Conservation (phyloP, 371 early-diverging fungal genomes). For the Rhizomucor miehei region DNA sequence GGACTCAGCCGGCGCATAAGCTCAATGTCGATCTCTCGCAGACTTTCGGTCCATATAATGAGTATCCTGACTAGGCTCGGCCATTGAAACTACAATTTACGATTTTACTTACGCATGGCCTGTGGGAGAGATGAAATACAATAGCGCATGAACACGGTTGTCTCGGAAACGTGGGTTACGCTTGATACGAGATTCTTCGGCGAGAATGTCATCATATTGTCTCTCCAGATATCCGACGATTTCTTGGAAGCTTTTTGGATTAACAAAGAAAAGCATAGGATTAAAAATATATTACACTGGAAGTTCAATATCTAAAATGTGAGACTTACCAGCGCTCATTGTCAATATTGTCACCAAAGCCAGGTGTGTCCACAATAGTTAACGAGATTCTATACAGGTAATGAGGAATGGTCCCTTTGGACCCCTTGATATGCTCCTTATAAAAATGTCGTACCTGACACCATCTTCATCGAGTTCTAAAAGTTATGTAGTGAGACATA, state of each 20-base stretch:
- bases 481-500: neutral
- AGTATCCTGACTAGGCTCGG: no score
- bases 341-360: slow-evolving; percentile 94
- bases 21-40: slow-evolving; percentile 97
- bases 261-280: no score
- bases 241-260: slow-evolving; percentile 65
- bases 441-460: slow-evolving; percentile 48
- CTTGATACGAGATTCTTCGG: slow-evolving; percentile 92
- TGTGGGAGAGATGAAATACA: slow-evolving; percentile 97
- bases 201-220: slow-evolving; percentile 94
- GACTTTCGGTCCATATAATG: slow-evolving; percentile 41
- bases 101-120: slow-evolving; percentile 77
- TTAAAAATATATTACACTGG: no score
- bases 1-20: slow-evolving; percentile 91
- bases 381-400: slow-evolving; percentile 53
- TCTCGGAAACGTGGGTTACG: slow-evolving; percentile 97
- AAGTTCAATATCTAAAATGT: no score
- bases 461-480: slow-evolving; percentile 95
- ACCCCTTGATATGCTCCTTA: slow-evolving; percentile 4
- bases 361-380: slow-evolving; percentile 96
- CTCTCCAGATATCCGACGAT: slow-evolving; percentile 92
- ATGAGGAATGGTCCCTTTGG: slow-evolving; percentile 5
- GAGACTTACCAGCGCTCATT: slow-evolving; percentile 69
- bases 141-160: slow-evolving; percentile 94
- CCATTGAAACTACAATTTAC: neutral